phyloP scores from a whole-genome alignment of 192 early-diverging fungal species.

The Hyaloraphidium curvatum region DNA sequence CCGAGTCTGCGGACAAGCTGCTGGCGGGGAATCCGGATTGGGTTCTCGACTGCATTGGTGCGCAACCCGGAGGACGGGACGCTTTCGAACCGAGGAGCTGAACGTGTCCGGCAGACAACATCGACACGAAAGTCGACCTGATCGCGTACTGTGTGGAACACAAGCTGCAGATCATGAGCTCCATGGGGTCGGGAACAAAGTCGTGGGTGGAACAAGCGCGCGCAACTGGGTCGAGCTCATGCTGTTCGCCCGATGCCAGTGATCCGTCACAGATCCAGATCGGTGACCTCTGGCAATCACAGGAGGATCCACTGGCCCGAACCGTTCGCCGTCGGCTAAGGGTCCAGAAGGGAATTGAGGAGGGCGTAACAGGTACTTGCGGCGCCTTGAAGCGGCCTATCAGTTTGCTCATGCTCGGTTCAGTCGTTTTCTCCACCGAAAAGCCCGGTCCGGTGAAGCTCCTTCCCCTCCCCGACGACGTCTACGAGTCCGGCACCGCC shows the following conservation, averaged over 20 bases:
- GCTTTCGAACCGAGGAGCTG: no score
- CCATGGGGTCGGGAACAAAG: conserved; percentile 97
- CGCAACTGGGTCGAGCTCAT: background rate
- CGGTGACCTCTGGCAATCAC: conserved; percentile 77
- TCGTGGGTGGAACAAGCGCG: conserved; percentile 14
- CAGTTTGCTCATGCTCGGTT: background rate
- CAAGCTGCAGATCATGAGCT: conserved; percentile 60
- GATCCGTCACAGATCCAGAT: conserved; percentile 94
- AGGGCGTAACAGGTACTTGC: conserved; percentile 33
- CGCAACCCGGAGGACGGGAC: no score
- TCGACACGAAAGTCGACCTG: conserved; percentile 80
- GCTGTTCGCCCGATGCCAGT: background rate
- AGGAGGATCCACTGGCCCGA: conserved; percentile 83
- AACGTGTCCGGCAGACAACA: no score
- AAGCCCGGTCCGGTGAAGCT: conserved; percentile 81
- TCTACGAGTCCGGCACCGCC: conserved; percentile 33
- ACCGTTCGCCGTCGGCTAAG: conserved; percentile 60
- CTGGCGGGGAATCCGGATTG: conserved; percentile 38
- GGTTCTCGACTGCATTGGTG: no score
- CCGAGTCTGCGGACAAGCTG: conserved; percentile 42
- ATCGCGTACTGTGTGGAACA: conserved; percentile 66
- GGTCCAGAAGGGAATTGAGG: conserved; percentile 35
- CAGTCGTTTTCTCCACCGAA: conserved; percentile 91
- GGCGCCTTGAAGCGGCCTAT: no score
- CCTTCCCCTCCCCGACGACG: conserved; percentile 71